Evolutionary conservation across 148 eudicot genomes (phyloP).

Genomic region (Camellia japonica): DNA sequence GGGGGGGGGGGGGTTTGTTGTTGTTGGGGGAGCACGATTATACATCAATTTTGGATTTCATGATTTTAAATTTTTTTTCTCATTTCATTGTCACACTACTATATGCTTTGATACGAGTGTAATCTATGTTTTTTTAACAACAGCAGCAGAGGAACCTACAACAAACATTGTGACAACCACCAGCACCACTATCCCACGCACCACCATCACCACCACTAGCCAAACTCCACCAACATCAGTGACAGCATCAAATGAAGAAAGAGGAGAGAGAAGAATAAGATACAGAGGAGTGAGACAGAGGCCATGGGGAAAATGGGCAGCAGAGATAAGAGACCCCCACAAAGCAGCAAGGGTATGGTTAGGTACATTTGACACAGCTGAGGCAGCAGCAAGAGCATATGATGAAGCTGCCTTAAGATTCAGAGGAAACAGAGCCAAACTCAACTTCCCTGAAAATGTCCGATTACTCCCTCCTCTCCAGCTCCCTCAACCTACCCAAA

Average conservation of each 20-base stretch:
- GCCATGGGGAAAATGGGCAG: conserved; percentile 91
- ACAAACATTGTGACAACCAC: conserved; percentile 20
- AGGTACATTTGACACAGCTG: conserved; percentile 77
- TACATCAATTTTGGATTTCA: background rate
- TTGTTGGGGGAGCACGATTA: background rate
- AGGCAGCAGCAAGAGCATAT: conserved; percentile 70
- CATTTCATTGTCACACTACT: background rate
- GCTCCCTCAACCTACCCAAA: conserved; percentile 4
- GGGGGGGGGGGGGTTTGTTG: too few relatives aligned
- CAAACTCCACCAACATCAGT: conserved; percentile 17
- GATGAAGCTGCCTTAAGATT: conserved; percentile 74
- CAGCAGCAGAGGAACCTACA: conserved; percentile 34
- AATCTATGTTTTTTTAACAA: background rate
- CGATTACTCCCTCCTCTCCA: conserved; percentile 25
- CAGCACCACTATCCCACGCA: conserved; percentile 18
- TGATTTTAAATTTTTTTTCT: background rate
- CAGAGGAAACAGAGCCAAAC: conserved; percentile 68
- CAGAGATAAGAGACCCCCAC: conserved; percentile 77
- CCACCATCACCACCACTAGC: conserved; percentile 16
- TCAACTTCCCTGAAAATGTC: conserved; percentile 72
- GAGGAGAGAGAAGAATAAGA: conserved; percentile 40
- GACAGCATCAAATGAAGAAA: conserved; percentile 13
- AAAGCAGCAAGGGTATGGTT: conserved; percentile 84
- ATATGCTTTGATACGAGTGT: background rate
- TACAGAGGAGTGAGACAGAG: conserved; percentile 75